phyloP scores from a whole-genome alignment of 495 filamentous ascomycete genomes.

The Alectoria sarmentosa region DNA sequence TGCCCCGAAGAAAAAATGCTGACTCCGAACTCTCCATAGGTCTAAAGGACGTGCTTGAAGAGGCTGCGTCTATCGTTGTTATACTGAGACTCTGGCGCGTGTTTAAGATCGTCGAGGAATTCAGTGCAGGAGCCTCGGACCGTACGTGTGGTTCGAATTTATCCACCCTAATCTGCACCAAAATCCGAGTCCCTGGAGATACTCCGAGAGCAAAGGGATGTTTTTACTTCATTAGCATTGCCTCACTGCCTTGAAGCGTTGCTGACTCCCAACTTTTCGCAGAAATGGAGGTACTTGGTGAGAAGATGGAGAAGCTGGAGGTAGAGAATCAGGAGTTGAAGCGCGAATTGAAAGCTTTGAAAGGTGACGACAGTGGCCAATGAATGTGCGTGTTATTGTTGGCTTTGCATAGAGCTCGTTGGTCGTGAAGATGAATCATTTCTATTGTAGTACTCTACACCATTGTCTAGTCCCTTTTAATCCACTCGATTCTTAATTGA shows the following conservation, averaged over 20 bases:
- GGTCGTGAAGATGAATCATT: neutral
- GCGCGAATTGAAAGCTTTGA: slow-evolving; percentile 31
- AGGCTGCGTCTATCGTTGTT: slow-evolving; percentile 56
- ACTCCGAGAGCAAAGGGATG: neutral
- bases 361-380: slow-evolving; percentile 14
- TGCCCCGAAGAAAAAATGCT: neutral
- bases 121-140: slow-evolving; percentile 51
- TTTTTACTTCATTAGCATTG: neutral
- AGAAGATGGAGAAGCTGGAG: slow-evolving; percentile 38
- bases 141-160: neutral
- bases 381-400: neutral
- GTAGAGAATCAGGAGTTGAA: slow-evolving; percentile 41
- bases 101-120: slow-evolving; percentile 60
- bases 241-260: neutral
- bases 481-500: neutral
- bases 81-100: slow-evolving; percentile 60
- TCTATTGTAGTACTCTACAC: neutral
- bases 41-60: slow-evolving; percentile 49
- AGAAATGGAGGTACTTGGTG: slow-evolving; percentile 39
- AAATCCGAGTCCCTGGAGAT: neutral
- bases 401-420: neutral
- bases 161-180: neutral
- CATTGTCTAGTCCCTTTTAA: neutral
- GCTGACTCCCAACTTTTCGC: neutral
- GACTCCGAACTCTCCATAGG: slow-evolving; percentile 16